Conservation (phyloP, 1,139 yeast species). For the Hemisphaericaspora subhashii region DNA sequence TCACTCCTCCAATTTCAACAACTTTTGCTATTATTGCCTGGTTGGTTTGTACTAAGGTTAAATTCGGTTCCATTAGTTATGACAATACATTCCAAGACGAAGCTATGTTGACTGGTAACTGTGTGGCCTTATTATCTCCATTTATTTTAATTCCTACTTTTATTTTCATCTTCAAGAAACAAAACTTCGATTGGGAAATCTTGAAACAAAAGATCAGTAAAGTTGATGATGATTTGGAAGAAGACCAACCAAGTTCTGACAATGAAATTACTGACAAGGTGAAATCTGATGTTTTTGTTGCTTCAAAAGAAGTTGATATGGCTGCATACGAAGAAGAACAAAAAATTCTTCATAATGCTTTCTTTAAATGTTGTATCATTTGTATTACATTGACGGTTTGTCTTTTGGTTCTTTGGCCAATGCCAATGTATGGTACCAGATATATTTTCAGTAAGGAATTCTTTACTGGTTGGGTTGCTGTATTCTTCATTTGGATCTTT, state of each 20-base stretch:
- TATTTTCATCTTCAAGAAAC: constrained; percentile 63
- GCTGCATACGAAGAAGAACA: constrained; percentile 46
- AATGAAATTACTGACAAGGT: constrained; percentile 36
- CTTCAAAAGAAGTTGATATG: constrained; percentile 44
- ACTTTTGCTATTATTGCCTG: constrained; percentile 63
- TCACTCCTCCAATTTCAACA: constrained; percentile 64
- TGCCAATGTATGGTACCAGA: constrained; percentile 81
- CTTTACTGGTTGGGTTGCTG: constrained; percentile 83
- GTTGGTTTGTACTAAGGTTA: constrained; percentile 59
- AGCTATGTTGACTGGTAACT: constrained; percentile 85
- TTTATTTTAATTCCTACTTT: constrained; percentile 63
- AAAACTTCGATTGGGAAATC: constrained; percentile 70
- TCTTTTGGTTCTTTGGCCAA: constrained; percentile 74
- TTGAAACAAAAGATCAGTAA: constrained; percentile 53
- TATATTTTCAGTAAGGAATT: constrained; percentile 70
- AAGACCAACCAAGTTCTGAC: constrained; percentile 32
- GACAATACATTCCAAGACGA: constrained; percentile 71
- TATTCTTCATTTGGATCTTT: constrained; percentile 72
- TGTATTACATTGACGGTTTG: constrained; percentile 60
- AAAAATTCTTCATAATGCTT: constrained; percentile 45
- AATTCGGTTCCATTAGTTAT: constrained; percentile 55
- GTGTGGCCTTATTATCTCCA: constrained; percentile 81
- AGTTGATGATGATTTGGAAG: constrained; percentile 69
- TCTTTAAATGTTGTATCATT: constrained; percentile 54
- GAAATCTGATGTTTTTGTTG: constrained; percentile 35